A percentile compares a stretch with the other conserved stretches of the same genome.
Conservation (phyloP, 2,329 filamentous ascomycete genomes). For the Xylariaceae sp. region DNA sequence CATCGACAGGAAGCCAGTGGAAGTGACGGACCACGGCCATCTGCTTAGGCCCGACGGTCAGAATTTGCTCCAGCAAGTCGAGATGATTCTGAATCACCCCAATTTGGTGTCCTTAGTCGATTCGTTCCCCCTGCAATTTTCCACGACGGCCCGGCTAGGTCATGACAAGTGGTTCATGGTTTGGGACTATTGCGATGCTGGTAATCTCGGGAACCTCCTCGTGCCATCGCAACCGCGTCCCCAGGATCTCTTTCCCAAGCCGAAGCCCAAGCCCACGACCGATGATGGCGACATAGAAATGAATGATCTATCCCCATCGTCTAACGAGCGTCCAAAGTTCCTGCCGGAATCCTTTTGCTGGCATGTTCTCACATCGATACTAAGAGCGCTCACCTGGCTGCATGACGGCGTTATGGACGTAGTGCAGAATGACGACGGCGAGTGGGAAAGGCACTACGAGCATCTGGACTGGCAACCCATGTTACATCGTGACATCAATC, state of each 20-base stretch:
- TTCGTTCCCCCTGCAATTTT: conserved; percentile 27
- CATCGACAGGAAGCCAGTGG: not conserved
- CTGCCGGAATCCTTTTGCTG: conserved; percentile 50
- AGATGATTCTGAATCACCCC: conserved; percentile 42
- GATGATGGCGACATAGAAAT: conserved; percentile 20
- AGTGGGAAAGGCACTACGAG: conserved; percentile 10
- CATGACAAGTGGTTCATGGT: conserved; percentile 28
- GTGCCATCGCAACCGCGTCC: conserved; percentile 6
- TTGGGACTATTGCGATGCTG: conserved; percentile 50
- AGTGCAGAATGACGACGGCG: conserved; percentile 12
- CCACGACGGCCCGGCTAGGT: conserved; percentile 14
- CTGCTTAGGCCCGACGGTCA: conserved; percentile 20
- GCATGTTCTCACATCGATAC: conserved; percentile 47
- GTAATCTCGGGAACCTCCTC: conserved; percentile 42
- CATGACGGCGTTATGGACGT: conserved; percentile 41
- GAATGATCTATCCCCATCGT: not conserved
- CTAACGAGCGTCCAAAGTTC: conserved; percentile 25
- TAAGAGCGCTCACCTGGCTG: conserved; percentile 46
- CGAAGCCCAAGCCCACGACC: not conserved
- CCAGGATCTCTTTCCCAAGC: not conserved
- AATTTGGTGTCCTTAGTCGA: conserved; percentile 43
- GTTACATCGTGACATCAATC: conserved; percentile 43
- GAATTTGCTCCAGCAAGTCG: conserved; percentile 28
- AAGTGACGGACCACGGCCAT: conserved; percentile 6
- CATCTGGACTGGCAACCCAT: conserved; percentile 47